These are phyloP conservation scores for Fagopyrum homotropicum DNA, from an alignment of 148 eudicot species.

Conservation along the genomic window DNA sequence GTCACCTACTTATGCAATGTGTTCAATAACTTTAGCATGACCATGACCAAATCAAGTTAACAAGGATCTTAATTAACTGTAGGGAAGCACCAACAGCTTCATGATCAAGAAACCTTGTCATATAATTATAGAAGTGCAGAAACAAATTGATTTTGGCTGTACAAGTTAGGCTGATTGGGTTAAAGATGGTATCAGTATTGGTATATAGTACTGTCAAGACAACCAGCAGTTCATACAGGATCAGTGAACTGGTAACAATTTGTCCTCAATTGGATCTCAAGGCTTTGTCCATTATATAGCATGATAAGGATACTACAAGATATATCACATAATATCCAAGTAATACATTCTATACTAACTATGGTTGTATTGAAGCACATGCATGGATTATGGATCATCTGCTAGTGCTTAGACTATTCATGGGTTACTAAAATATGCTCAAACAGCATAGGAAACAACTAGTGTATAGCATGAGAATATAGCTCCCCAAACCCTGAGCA, in stretches of 20 bases:
- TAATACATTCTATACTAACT: too few relatives aligned
- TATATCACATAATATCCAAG: too few relatives aligned
- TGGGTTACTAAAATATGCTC: background rate
- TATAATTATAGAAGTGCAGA: background rate
- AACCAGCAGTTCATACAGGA: too few relatives aligned
- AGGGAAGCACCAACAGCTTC: background rate
- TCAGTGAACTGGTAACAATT: too few relatives aligned
- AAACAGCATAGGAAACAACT: background rate
- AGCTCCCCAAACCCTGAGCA: background rate
- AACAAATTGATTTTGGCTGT: background rate
- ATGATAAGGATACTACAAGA: too few relatives aligned
- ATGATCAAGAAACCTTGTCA: background rate
- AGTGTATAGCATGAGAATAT: too few relatives aligned
- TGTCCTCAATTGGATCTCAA: too few relatives aligned
- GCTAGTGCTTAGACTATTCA: background rate
- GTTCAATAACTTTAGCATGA: background rate
- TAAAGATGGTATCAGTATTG: too few relatives aligned
- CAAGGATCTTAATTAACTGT: background rate
- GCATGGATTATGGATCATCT: background rate
- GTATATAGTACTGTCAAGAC: too few relatives aligned
- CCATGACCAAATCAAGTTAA: background rate
- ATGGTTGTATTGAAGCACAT: too few relatives aligned
- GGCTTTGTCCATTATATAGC: too few relatives aligned
- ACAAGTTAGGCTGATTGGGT: too few relatives aligned
- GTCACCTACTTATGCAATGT: conserved; percentile 39